These are phyloP conservation scores for Stentor roeselii DNA, from an alignment of 73 alveolate genomes.

Conservation along the genomic window DNA sequence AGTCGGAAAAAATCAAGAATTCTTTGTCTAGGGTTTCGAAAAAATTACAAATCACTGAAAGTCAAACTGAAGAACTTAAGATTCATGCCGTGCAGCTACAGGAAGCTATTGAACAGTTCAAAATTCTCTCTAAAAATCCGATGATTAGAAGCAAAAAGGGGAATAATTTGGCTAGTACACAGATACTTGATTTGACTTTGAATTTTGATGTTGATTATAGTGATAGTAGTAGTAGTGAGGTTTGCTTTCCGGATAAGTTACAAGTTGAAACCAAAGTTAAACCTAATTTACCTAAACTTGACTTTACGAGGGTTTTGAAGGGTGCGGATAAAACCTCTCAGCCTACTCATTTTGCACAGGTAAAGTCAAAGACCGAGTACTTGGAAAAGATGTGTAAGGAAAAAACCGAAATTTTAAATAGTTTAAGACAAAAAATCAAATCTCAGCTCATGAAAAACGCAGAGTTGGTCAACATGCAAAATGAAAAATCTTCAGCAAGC, in stretches of 20 bases:
- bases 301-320: not conserved
- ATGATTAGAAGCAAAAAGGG: not conserved
- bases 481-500: not conserved
- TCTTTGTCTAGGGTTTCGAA: not conserved
- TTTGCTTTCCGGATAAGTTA: conserved; percentile 9
- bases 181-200: not conserved
- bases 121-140: conserved; percentile 5
- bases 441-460: not conserved
- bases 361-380: not conserved
- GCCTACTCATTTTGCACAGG: not conserved
- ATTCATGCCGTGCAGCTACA: not conserved
- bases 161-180: not conserved
- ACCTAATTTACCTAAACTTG: not conserved
- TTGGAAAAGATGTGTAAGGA: not conserved
- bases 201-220: not conserved
- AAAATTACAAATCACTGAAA: not conserved
- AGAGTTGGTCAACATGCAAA: not conserved
- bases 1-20: not conserved
- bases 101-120: not conserved
- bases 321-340: not conserved
- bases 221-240: not conserved
- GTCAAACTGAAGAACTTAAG: not conserved
- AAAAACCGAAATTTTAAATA: conserved; percentile 11
- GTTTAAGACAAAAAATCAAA: not conserved
- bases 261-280: not conserved